A percentile compares a stretch with the other conserved stretches of the same genome.
Evolutionary conservation across 306 rosid species (phyloP).

Genomic region (Vigna mungo): DNA sequence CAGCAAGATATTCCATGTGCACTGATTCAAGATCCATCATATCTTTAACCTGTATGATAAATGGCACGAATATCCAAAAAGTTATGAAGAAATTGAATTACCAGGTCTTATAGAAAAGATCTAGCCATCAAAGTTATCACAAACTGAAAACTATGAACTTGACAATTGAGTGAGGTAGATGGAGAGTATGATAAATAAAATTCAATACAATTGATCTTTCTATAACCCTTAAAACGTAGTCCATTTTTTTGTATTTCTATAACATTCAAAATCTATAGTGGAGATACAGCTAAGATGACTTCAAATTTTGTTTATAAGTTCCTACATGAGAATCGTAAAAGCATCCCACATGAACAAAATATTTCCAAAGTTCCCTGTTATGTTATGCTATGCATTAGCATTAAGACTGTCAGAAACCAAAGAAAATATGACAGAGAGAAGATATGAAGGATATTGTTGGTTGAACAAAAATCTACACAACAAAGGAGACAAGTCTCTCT

Average conservation of each 20-base stretch:
- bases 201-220: background rate
- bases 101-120: slow-evolving; percentile 14
- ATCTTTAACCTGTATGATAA: slow-evolving; percentile 79
- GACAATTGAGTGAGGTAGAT: slow-evolving; percentile 1
- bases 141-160: slow-evolving; percentile 16
- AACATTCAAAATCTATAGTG: background rate
- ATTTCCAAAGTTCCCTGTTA: background rate
- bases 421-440: background rate
- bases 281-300: background rate
- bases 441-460: background rate
- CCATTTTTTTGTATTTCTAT: background rate
- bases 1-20: slow-evolving; percentile 83
- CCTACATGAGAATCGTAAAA: background rate
- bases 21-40: slow-evolving; percentile 96
- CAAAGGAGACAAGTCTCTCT: background rate
- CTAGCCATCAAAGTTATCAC: background rate
- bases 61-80: slow-evolving; percentile 43
- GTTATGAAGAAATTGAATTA: slow-evolving; percentile 32
- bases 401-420: background rate
- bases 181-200: slow-evolving; percentile 21
- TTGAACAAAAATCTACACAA: background rate
- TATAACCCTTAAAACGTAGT: background rate
- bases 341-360: background rate
- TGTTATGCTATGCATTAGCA: background rate
- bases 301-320: background rate